These are phyloP conservation scores for Solanum chiquidenum DNA, from an alignment of 257 asterid genomes.

Conservation along the genomic window DNA sequence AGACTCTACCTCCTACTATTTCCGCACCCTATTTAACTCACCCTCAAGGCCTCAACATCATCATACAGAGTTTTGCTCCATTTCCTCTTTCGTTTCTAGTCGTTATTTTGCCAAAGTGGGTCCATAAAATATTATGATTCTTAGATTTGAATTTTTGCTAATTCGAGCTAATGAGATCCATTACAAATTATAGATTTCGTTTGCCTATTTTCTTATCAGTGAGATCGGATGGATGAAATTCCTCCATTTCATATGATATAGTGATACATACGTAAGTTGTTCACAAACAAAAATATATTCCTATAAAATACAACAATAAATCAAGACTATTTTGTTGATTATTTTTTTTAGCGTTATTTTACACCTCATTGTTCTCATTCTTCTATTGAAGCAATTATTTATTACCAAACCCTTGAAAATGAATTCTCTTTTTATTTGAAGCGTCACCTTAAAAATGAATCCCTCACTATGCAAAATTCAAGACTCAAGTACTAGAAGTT, in stretches of 20 bases:
- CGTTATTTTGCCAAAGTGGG: not conserved
- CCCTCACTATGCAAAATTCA: not conserved
- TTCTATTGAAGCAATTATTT: not conserved
- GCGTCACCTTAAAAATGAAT: not conserved
- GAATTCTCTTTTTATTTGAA: not conserved
- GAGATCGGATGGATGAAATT: not conserved
- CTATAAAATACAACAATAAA: too few relatives aligned
- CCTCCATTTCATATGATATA: not conserved
- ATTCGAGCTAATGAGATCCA: not conserved
- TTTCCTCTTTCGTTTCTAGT: not conserved
- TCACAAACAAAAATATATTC: too few relatives aligned
- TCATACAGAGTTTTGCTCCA: slow-evolving; percentile 2
- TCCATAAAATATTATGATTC: slow-evolving; percentile 2
- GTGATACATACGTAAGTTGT: not conserved
- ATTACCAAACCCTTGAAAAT: not conserved
- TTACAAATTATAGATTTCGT: not conserved
- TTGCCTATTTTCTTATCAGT: not conserved
- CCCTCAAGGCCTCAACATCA: not conserved
- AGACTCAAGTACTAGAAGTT: too few relatives aligned
- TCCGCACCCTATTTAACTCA: too few relatives aligned
- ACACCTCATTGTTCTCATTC: not conserved
- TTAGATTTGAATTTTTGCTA: not conserved
- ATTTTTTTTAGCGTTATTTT: not conserved
- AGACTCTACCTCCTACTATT: too few relatives aligned
- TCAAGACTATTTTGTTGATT: not conserved